Conservation (phyloP, 352 stramenopile genomes). For the Phytophthora melonis region DNA sequence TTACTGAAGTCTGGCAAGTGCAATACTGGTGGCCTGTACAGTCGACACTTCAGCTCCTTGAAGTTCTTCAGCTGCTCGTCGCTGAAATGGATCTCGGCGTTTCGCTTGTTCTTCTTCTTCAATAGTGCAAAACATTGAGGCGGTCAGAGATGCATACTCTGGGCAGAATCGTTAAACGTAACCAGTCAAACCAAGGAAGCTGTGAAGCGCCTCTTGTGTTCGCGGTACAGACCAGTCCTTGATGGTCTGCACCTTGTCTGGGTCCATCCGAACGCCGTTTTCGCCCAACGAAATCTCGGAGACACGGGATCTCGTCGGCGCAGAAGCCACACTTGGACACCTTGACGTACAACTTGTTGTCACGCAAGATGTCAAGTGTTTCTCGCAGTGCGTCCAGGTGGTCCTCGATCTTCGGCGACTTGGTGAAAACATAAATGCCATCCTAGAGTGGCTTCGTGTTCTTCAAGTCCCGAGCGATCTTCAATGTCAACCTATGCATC, state of each 20-base stretch:
- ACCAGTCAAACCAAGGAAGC: constrained; percentile 5
- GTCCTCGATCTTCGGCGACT: constrained; percentile 6
- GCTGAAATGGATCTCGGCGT: constrained; percentile 7
- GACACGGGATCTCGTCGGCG: constrained; percentile 3
- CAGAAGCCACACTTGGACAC: constrained; percentile 19
- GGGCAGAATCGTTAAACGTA: constrained; percentile 12
- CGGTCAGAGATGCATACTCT: constrained; percentile 5
- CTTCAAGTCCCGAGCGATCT: constrained; percentile 2
- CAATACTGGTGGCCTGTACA: constrained; percentile 1
- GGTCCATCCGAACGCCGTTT: constrained; percentile 9
- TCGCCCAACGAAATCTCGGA: constrained; percentile 6
- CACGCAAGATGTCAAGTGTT: constrained; percentile 4
- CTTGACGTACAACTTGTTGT: constrained; percentile 20
- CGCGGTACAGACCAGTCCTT: not conserved
- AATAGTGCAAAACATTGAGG: not conserved
- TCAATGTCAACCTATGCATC: constrained; percentile 15
- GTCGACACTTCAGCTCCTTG: constrained; percentile 5
- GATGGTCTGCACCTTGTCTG: constrained; percentile 18
- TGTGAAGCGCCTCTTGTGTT: constrained; percentile 13
- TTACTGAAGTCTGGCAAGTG: constrained; percentile 6
- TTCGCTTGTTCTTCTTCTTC: constrained; percentile 9
- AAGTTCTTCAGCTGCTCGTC: constrained; percentile 12
- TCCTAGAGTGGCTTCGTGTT: constrained; percentile 18
- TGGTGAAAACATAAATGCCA: constrained; percentile 19
- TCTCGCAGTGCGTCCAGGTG: constrained; percentile 7